A percentile compares a stretch with the other conserved stretches of the same genome.
Conservation (phyloP, 1,284 basidiomycete genomes). For the Rhodotorula sp. region DNA sequence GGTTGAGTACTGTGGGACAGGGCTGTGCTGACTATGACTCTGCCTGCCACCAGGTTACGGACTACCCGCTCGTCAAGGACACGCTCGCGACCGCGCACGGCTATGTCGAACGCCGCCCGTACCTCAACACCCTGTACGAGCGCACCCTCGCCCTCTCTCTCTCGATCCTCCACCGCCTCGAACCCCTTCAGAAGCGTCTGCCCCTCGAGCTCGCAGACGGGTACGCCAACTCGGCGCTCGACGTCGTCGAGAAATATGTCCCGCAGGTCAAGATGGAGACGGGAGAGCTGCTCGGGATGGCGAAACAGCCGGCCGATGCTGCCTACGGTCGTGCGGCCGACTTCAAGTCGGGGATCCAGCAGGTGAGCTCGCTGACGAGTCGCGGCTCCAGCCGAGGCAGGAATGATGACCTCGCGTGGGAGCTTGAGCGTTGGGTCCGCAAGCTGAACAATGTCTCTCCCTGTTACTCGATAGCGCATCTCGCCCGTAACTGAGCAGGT, state of each 20-base stretch:
- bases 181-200: constrained; percentile 32
- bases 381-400: no score
- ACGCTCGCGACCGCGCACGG: constrained; percentile 29
- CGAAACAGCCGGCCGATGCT: constrained; percentile 30
- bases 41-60: constrained; percentile 17
- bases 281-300: constrained; percentile 17
- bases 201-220: constrained; percentile 33
- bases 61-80: constrained; percentile 39
- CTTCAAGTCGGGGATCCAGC: constrained; percentile 25
- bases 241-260: constrained; percentile 37
- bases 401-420: not conserved
- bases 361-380: constrained; percentile 7
- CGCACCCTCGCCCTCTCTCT: constrained; percentile 15
- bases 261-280: constrained; percentile 38
- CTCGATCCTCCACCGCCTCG: constrained; percentile 24
- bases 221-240: constrained; percentile 33
- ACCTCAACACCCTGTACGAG: constrained; percentile 27
- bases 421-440: not conserved
- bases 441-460: not conserved
- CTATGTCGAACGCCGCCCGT: constrained; percentile 22
- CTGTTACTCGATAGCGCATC: constrained; percentile 16
- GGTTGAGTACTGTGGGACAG: no score
- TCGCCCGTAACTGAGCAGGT: constrained; percentile 23
- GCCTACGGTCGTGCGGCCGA: constrained; percentile 21
- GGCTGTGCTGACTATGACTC: not conserved